These are phyloP conservation scores for Schizopora paradoxa DNA, from an alignment of 1,284 basidiomycete species.

Conservation along the genomic window DNA sequence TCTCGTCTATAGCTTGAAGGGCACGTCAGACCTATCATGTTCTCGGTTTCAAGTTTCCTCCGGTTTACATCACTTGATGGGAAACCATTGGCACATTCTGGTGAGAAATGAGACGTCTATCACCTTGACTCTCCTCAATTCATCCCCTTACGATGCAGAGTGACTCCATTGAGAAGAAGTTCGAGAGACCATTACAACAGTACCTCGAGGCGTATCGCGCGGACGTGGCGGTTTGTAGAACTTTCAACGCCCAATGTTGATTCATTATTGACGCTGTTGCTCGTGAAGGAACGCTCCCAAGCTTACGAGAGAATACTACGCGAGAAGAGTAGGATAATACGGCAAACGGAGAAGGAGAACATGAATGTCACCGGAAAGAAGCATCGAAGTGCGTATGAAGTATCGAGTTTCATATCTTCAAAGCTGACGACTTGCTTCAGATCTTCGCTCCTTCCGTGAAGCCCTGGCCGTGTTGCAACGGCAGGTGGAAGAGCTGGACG, in stretches of 20 bases:
- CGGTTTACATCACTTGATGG: slow-evolving; percentile 87
- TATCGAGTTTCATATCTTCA: slow-evolving; percentile 4
- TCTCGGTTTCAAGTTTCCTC: slow-evolving; percentile 77
- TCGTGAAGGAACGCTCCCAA: slow-evolving; percentile 73
- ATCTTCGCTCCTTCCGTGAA: slow-evolving; percentile 81
- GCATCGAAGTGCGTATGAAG: slow-evolving; percentile 65
- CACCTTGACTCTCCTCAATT: slow-evolving; percentile 6
- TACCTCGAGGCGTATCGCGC: slow-evolving; percentile 78
- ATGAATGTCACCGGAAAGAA: slow-evolving; percentile 64
- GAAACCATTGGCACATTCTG: slow-evolving; percentile 89
- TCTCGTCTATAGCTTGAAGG: slow-evolving; percentile 53
- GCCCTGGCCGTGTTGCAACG: slow-evolving; percentile 79
- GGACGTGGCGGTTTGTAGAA: slow-evolving; percentile 57
- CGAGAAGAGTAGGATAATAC: slow-evolving; percentile 81
- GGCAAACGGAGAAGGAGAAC: slow-evolving; percentile 85
- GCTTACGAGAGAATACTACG: slow-evolving; percentile 74
- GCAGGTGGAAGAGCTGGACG: slow-evolving; percentile 86
- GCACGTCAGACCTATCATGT: slow-evolving; percentile 73
- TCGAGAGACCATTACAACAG: slow-evolving; percentile 84
- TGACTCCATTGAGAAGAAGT: slow-evolving; percentile 83
- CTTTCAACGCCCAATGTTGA: slow-evolving; percentile 1
- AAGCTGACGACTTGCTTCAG: slow-evolving; percentile 33
- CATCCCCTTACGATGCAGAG: slow-evolving; percentile 40
- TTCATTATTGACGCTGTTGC: slow-evolving; percentile 14
- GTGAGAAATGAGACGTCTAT: slow-evolving; percentile 39